phyloP scores from a whole-genome alignment of 768 basidiomycete genomes.

The Chalciporus chontae region DNA sequence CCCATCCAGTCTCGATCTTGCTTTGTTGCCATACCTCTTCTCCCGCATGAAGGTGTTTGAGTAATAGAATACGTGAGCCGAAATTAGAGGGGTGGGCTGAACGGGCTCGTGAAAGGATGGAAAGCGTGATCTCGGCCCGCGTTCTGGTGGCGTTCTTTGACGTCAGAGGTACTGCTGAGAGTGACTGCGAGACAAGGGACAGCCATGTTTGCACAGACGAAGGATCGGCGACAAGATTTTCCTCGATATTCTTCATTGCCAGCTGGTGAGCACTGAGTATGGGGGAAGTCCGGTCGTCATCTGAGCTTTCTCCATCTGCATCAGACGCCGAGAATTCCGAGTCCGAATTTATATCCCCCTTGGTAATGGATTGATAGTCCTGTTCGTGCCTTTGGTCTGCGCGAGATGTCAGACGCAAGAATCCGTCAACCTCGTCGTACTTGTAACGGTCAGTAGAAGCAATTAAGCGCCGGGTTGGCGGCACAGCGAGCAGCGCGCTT shows the following conservation, averaged over 20 bases:
- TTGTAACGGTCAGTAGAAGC: constrained; percentile 37
- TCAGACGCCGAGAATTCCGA: constrained; percentile 35
- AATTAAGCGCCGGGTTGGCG: constrained; percentile 45
- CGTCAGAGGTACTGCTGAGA: constrained; percentile 55
- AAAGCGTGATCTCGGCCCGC: constrained; percentile 66
- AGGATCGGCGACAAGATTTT: constrained; percentile 48
- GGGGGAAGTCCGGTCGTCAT: constrained; percentile 28
- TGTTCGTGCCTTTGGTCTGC: constrained; percentile 32
- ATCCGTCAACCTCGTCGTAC: constrained; percentile 65
- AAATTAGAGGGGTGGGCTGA: constrained; percentile 49
- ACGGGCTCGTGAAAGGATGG: constrained; percentile 65
- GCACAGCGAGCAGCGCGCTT: constrained; percentile 48
- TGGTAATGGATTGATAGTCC: constrained; percentile 51
- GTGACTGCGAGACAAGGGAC: constrained; percentile 55
- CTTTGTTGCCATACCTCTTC: constrained; percentile 66
- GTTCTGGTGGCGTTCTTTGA: constrained; percentile 69
- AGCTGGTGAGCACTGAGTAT: constrained; percentile 54
- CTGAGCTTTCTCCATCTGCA: constrained; percentile 34
- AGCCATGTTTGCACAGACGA: constrained; percentile 58
- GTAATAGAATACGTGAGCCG: constrained; percentile 47
- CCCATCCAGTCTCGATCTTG: constrained; percentile 64
- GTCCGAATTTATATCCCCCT: constrained; percentile 25
- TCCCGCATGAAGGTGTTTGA: constrained; percentile 67
- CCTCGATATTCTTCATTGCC: constrained; percentile 56
- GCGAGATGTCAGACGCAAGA: constrained; percentile 54